phyloP scores from a whole-genome alignment of 208 protist species.

The Trichomonas gallinae region DNA sequence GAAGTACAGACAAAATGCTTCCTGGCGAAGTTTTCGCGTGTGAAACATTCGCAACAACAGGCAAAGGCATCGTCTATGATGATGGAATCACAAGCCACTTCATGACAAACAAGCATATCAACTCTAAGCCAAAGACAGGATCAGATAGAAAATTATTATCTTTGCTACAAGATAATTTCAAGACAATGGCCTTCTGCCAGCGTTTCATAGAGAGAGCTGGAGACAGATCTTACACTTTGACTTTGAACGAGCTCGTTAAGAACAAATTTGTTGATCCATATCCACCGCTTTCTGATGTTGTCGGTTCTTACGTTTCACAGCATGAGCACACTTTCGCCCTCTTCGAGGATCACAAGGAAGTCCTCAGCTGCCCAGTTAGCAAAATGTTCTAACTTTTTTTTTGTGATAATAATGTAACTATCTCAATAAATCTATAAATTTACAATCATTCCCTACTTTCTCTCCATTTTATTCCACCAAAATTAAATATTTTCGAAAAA shows the following conservation, averaged over 20 bases:
- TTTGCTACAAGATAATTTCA: slow-evolving; percentile 70
- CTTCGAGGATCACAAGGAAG: neutral
- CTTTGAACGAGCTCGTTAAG: slow-evolving; percentile 55
- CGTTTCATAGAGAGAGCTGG: slow-evolving; percentile 50
- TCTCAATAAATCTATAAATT: too few relatives aligned
- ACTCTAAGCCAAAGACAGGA: slow-evolving; percentile 26
- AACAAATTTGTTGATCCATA: slow-evolving; percentile 73
- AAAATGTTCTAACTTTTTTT: neutral
- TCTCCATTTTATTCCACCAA: too few relatives aligned
- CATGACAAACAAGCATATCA: slow-evolving; percentile 73
- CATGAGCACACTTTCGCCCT: slow-evolving; percentile 46
- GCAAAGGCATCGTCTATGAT: slow-evolving; percentile 34
- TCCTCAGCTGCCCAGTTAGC: neutral
- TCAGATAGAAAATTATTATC: slow-evolving; percentile 65
- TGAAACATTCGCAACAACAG: slow-evolving; percentile 98
- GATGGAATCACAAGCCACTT: slow-evolving; percentile 59
- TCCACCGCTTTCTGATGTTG: slow-evolving; percentile 82
- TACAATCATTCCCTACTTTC: too few relatives aligned
- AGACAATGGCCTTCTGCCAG: slow-evolving; percentile 49
- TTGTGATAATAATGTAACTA: too few relatives aligned
- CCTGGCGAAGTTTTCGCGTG: slow-evolving; percentile 92
- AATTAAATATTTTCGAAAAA: too few relatives aligned
- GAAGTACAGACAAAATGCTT: slow-evolving; percentile 59
- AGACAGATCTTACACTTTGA: slow-evolving; percentile 60
- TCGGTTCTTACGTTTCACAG: slow-evolving; percentile 87